A percentile compares a stretch with the other conserved stretches of the same genome.
phyloP scores from a whole-genome alignment of 169 alveolate species.

The Theileria sp. region DNA sequence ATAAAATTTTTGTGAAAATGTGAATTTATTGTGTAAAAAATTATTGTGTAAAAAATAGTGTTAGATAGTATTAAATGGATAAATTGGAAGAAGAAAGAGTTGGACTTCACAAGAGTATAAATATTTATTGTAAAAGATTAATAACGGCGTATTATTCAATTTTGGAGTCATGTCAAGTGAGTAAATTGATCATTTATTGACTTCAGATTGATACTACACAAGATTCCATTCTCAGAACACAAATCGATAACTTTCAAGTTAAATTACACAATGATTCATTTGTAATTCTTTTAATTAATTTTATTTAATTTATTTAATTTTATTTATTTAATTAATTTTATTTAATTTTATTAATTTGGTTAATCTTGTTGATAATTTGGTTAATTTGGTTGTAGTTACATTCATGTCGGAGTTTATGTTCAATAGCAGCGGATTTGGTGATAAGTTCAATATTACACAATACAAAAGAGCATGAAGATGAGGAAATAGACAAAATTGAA shows the following conservation, averaged over 20 bases:
- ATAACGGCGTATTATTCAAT: constrained; percentile 59
- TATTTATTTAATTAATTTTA: too few relatives aligned
- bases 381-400: constrained; percentile 39
- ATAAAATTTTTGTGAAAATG: too few relatives aligned
- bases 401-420: constrained; percentile 45
- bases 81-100: constrained; percentile 61
- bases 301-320: too few relatives aligned
- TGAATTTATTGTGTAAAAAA: too few relatives aligned
- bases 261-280: constrained; percentile 57
- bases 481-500: not conserved
- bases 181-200: not conserved
- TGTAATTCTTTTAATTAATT: constrained; percentile 29
- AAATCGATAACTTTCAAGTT: constrained; percentile 64
- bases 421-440: constrained; percentile 55
- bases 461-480: not conserved
- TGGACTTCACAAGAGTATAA: constrained; percentile 57
- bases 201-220: constrained; percentile 43
- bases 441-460: constrained; percentile 40
- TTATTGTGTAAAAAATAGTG: too few relatives aligned
- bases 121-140: constrained; percentile 55
- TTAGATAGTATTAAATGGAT: constrained; percentile 5
- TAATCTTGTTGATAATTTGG: not conserved
- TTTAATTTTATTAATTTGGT: too few relatives aligned
- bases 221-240: constrained; percentile 57
- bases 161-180: constrained; percentile 55